These are phyloP conservation scores for Calendula officinalis DNA, from an alignment of 129 eudicot genomes.

Conservation along the genomic window DNA sequence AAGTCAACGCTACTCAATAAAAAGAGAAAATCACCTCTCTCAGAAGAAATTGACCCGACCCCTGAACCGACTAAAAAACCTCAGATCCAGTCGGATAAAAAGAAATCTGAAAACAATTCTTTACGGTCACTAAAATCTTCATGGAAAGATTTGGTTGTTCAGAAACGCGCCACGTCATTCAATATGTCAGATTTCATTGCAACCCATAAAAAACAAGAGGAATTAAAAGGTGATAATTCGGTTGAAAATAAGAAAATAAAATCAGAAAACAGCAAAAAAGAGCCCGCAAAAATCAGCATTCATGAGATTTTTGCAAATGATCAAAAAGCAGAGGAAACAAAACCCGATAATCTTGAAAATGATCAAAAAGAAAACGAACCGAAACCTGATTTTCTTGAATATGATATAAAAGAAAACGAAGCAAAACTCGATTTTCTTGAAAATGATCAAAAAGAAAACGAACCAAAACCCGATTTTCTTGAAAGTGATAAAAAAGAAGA, in stretches of 20 bases:
- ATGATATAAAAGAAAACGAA: no score
- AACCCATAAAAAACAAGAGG: conserved; percentile 30
- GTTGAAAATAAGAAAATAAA: conserved; percentile 23
- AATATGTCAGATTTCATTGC: conserved; percentile 44
- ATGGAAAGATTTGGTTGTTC: conserved; percentile 54
- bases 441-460: conserved; percentile 18
- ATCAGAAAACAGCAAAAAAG: not conserved
- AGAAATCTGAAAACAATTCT: conserved; percentile 27
- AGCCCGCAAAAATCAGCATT: conserved; percentile 18
- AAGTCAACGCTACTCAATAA: conserved; percentile 31
- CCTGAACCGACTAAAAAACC: conserved; percentile 29
- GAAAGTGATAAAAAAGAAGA: conserved; percentile 21
- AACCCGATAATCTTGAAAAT: conserved; percentile 4
- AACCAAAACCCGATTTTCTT: not conserved
- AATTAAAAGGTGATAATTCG: conserved; percentile 19
- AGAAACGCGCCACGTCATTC: conserved; percentile 38
- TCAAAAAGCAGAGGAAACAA: conserved; percentile 21
- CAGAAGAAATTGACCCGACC: conserved; percentile 13
- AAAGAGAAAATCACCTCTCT: conserved; percentile 48
- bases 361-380: conserved; percentile 34
- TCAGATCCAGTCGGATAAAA: conserved; percentile 26
- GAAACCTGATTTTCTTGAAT: conserved; percentile 7
- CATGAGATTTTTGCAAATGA: conserved; percentile 16
- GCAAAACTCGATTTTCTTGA: not conserved
- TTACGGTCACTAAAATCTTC: conserved; percentile 49